Evolutionary conservation across 305 asterid species (phyloP), one percentile per base, ranked within the genome.

Genomic region (Fraxinus baroniana): DNA sequence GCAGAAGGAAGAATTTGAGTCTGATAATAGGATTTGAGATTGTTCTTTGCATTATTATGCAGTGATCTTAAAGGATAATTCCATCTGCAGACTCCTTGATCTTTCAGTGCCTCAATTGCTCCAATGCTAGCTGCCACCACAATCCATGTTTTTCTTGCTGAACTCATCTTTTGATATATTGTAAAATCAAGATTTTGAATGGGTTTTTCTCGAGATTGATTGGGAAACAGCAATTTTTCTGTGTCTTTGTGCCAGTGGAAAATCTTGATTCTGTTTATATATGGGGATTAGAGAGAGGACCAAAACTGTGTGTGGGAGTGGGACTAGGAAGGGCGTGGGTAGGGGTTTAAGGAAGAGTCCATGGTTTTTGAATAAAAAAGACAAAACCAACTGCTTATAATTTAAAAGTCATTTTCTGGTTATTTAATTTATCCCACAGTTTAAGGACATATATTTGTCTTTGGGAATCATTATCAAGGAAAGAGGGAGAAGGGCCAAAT

Each of bases 71-170:
- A 74, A 46, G 81, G 85, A 28, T 86, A 85, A n/a, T 88, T 90
- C 95, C 95, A 91, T 71, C 91, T 81, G 73, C 90, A 86, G 70
- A 86, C 75, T 3, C 91, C 93, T 62, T 89, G 93, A 85, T 92
- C 93, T 26, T 89, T 88, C 83, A 89, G 41, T 4, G 93, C 93
- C 78, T 87, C 93, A 35, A 88, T 90, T 1, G 91, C 91, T 33
- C 91, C 95, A 6, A 90, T 89, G 77, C 90, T 90, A 9, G 91
- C 84, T 41, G 91, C n/a, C n/a, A n/a, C 93, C 20, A 89, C 89
- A 0, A 84, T 79, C 91, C 84, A 89, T 0, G 91, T 84, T 2
- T 78, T 77, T 86, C 78, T 81, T 2, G 74, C 82, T 35, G 81
- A 74, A 4, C 86, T 88, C 91, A 85, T 87, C 46, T 76, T 66